Conservation (phyloP, 106 monocot genomes). For the Narthecium ossifragum region DNA sequence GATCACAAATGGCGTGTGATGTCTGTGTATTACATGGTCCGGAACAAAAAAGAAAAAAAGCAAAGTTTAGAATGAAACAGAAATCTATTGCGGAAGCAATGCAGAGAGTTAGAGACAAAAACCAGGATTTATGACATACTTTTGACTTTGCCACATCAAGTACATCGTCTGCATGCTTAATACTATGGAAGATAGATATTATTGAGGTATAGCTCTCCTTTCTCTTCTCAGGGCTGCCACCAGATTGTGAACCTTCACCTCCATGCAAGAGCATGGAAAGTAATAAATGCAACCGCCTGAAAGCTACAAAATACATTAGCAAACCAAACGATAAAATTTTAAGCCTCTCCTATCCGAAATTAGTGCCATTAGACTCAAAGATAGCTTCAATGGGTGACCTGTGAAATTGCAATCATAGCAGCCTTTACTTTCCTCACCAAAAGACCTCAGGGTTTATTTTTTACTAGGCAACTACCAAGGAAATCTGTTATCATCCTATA, state of each 20-base stretch:
- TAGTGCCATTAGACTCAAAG: background rate
- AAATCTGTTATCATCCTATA: background rate
- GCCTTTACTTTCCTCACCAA: background rate
- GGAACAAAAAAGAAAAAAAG: background rate
- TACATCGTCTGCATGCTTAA: slow-evolving; percentile 74
- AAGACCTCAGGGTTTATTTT: background rate
- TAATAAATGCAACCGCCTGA: slow-evolving; percentile 84
- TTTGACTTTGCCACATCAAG: slow-evolving; percentile 64
- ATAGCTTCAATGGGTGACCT: background rate
- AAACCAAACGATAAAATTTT: slow-evolving; percentile 1
- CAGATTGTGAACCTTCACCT: slow-evolving; percentile 47
- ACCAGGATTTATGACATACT: slow-evolving; percentile 26
- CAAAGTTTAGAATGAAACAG: too few relatives aligned
- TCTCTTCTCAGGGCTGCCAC: slow-evolving; percentile 20
- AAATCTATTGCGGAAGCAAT: background rate
- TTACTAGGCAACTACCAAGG: background rate
- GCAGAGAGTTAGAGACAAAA: background rate
- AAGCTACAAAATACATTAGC: slow-evolving; percentile 20
- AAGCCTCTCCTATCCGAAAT: background rate
- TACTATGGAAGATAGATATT: slow-evolving; percentile 65
- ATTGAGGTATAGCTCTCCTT: slow-evolving; percentile 43
- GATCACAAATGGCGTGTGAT: slow-evolving; percentile 73
- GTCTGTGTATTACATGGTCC: slow-evolving; percentile 34
- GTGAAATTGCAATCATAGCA: background rate
- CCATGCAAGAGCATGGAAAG: slow-evolving; percentile 64